Evolutionary conservation across 2,329 filamentous ascomycete species (phyloP).

Genomic region (Grosmannia clavigera): DNA sequence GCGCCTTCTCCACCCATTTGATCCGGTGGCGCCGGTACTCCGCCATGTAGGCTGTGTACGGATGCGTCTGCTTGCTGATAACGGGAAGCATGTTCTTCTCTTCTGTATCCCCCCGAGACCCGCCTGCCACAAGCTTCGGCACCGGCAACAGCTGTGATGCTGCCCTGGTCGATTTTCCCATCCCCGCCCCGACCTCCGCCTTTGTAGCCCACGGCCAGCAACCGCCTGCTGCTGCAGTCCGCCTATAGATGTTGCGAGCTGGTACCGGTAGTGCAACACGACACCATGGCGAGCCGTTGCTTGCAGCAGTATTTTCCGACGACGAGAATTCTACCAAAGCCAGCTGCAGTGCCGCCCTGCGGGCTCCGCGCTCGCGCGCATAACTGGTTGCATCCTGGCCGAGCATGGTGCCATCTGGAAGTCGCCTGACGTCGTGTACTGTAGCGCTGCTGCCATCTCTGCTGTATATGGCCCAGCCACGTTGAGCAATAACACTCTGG

Average conservation of each 20-base stretch:
- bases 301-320: neutral
- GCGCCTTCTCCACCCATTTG: constrained; percentile 10
- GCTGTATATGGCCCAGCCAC: constrained; percentile 11
- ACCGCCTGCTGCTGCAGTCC: neutral
- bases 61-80: constrained; percentile 5
- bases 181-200: neutral
- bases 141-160: neutral
- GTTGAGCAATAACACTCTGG: neutral
- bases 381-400: constrained; percentile 12
- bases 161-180: neutral
- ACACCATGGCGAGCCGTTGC: neutral
- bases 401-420: constrained; percentile 14
- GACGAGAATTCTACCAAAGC: constrained; percentile 24
- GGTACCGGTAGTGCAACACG: neutral
- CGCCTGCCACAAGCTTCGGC: neutral
- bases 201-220: neutral
- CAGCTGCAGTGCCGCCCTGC: constrained; percentile 32
- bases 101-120: neutral
- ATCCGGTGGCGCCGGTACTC: constrained; percentile 7
- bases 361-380: constrained; percentile 26
- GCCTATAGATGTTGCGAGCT: neutral
- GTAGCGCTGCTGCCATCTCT: neutral
- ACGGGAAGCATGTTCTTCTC: neutral
- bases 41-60: constrained; percentile 9
- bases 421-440: neutral